Evolutionary conservation across 2,329 filamentous ascomycete genomes (phyloP).

Genomic region (Xylariales sp.): DNA sequence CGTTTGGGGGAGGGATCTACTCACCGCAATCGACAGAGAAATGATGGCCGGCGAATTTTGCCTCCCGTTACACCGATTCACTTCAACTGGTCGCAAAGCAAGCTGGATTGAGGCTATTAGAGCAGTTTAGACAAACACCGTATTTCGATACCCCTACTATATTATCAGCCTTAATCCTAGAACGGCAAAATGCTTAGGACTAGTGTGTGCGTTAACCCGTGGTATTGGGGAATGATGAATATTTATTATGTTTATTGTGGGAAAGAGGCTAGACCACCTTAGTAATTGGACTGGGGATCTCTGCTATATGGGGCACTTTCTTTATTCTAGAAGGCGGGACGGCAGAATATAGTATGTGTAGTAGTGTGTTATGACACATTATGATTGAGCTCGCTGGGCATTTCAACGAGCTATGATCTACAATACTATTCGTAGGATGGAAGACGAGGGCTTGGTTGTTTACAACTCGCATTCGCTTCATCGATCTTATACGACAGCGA

Average conservation of each 20-base stretch:
- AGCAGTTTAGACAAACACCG: neutral
- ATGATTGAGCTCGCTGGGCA: neutral
- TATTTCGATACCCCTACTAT: neutral
- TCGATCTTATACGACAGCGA: neutral
- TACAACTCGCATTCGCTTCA: neutral
- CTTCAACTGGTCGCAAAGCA: neutral
- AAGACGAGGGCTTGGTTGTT: neutral
- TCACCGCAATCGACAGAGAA: no score
- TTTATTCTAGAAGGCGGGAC: no score
- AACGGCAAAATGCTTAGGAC: neutral
- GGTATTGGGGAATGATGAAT: no score
- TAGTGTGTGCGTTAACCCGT: no score
- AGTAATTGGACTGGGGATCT: no score
- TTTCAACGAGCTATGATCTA: constrained; percentile 8
- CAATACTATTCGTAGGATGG: constrained; percentile 3
- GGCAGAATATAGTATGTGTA: no score
- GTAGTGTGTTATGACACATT: neutral
- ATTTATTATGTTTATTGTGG: no score
- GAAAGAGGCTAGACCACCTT: no score
- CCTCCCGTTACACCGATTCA: no score
- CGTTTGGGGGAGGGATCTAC: no score
- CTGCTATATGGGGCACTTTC: no score
- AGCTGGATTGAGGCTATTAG: neutral
- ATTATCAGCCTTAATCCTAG: neutral
- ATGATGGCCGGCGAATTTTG: neutral